Conservation (phyloP, 2,329 filamentous ascomycete species). For the Aspergillus carbonarius region DNA sequence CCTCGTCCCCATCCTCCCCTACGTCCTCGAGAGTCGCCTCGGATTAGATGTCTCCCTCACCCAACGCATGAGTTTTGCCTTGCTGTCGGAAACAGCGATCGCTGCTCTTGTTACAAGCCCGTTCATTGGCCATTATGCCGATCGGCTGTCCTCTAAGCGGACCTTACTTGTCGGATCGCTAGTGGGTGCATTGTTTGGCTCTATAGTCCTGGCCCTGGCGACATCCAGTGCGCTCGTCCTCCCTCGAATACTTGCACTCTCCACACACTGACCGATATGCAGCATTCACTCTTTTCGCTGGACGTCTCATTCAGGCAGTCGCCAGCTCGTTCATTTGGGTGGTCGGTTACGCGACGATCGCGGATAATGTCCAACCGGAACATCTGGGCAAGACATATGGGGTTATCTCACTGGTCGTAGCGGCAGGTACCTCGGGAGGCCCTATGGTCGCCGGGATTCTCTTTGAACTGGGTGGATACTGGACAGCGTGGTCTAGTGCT, state of each 20-base stretch:
- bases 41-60: constrained; percentile 22
- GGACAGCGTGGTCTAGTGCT: constrained; percentile 30
- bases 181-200: constrained; percentile 21
- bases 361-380: constrained; percentile 25
- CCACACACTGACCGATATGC: background rate
- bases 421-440: constrained; percentile 27
- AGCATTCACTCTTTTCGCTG: constrained; percentile 21
- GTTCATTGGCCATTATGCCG: constrained; percentile 24
- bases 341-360: constrained; percentile 29
- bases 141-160: constrained; percentile 20
- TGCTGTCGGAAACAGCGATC: constrained; percentile 28
- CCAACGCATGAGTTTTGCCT: constrained; percentile 25
- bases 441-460: constrained; percentile 30
- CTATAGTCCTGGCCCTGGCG: constrained; percentile 22
- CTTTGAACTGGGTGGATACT: constrained; percentile 30
- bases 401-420: constrained; percentile 24
- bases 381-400: constrained; percentile 29
- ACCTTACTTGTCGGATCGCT: constrained; percentile 23
- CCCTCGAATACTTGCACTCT: background rate
- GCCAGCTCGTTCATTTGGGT: constrained; percentile 29
- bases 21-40: constrained; percentile 29
- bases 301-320: constrained; percentile 29
- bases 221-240: constrained; percentile 20
- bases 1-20: constrained; percentile 33
- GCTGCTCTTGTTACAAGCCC: constrained; percentile 24